phyloP scores from a whole-genome alignment of 2,329 filamentous ascomycete genomes.

The Fusarium bactridioides region DNA sequence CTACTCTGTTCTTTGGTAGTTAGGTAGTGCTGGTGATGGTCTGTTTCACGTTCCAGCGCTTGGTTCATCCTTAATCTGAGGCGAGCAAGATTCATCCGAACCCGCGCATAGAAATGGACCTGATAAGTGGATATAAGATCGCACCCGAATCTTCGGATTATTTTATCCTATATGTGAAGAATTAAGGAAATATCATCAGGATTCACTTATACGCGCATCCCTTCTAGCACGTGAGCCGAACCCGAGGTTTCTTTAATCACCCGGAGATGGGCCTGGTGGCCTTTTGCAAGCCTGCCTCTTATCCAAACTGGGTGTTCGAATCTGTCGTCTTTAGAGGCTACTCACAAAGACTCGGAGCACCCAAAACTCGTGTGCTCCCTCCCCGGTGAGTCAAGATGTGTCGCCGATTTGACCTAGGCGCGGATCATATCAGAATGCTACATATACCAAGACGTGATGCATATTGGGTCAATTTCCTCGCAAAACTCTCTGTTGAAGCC shows the following conservation, averaged over 20 bases:
- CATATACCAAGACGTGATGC: not conserved
- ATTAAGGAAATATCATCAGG: not conserved
- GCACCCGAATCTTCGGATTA: rapidly evolving
- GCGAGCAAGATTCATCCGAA: not conserved
- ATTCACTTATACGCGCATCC: not conserved
- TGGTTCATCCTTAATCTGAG: slow-evolving; percentile 8
- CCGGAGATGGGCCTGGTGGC: no score
- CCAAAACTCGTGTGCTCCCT: not conserved
- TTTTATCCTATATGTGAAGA: not conserved
- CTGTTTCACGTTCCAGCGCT: not conserved
- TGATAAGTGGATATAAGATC: not conserved
- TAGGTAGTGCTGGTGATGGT: not conserved
- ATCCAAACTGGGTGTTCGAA: not conserved
- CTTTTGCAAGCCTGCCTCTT: not conserved
- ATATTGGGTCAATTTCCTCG: not conserved
- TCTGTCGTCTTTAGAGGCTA: rapidly evolving
- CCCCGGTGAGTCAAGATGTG: not conserved
- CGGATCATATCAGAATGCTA: not conserved
- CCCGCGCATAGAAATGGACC: not conserved
- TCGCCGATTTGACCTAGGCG: not conserved
- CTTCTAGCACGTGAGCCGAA: not conserved
- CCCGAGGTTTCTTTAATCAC: not conserved
- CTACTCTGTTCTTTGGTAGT: not conserved
- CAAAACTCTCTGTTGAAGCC: not conserved
- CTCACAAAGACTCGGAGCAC: not conserved